Evolutionary conservation across 2,329 filamentous ascomycete genomes (phyloP).

Genomic region (Aspergillus luchuensis): DNA sequence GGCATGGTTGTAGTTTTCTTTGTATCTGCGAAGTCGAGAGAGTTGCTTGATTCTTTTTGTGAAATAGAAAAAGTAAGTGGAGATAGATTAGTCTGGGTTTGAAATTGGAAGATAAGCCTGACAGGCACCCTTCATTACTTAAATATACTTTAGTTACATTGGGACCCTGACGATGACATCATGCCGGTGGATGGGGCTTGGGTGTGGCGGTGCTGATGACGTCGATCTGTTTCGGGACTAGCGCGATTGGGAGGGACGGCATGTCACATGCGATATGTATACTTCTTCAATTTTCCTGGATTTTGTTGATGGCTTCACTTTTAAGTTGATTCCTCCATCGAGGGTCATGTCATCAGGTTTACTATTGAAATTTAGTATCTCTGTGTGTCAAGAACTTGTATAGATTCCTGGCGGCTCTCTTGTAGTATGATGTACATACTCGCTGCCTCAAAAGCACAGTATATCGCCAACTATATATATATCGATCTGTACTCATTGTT

Average conservation of each 20-base stretch:
- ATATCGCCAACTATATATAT: no score
- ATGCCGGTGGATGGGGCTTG: background rate
- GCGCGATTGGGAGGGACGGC: background rate
- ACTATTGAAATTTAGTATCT: no score
- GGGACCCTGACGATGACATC: background rate
- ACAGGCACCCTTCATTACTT: background rate
- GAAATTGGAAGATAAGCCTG: background rate
- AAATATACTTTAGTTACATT: background rate
- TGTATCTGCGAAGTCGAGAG: background rate
- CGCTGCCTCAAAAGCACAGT: no score
- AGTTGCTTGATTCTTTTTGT: background rate
- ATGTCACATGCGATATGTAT: background rate
- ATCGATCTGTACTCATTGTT: no score
- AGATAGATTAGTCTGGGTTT: background rate
- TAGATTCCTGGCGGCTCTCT: no score
- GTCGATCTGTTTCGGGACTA: background rate
- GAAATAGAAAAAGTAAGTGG: background rate
- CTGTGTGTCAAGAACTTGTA: no score
- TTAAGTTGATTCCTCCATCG: no score
- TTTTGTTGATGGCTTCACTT: no score
- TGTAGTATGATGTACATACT: no score
- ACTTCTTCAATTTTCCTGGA: background rate
- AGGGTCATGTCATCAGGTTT: no score
- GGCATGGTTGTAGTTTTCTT: slow-evolving; percentile 40
- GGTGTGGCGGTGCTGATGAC: background rate